Conservation (phyloP, 2,329 filamentous ascomycete genomes). For the Macrophomina tecta region DNA sequence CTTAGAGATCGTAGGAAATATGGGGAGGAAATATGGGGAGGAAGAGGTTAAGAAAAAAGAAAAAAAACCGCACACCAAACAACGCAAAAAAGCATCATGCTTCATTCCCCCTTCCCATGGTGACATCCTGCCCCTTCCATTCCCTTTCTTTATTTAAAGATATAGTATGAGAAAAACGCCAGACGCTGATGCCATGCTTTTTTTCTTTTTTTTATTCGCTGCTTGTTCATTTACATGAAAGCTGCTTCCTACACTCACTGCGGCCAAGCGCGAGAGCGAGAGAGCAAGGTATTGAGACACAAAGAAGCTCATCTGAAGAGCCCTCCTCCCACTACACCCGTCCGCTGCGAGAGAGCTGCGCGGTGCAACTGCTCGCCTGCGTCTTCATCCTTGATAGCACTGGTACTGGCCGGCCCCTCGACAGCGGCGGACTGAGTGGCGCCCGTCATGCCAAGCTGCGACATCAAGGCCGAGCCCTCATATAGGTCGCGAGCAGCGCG, state of each 20-base stretch:
- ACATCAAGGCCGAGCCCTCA: slow-evolving; percentile 19
- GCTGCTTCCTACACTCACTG: too few relatives aligned
- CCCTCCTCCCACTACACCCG: slow-evolving; percentile 18
- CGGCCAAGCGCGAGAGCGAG: too few relatives aligned
- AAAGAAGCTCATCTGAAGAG: slow-evolving; percentile 12
- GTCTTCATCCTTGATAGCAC: slow-evolving; percentile 24
- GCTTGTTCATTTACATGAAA: not conserved
- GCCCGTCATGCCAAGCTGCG: slow-evolving; percentile 9
- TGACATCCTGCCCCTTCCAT: too few relatives aligned
- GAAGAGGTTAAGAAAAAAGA: too few relatives aligned
- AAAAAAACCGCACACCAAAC: too few relatives aligned
- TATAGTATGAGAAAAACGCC: slow-evolving; percentile 1
- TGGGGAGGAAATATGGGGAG: too few relatives aligned
- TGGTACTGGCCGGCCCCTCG: not conserved
- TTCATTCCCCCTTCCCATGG: too few relatives aligned
- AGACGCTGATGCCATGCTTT: slow-evolving; percentile 15
- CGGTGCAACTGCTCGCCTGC: slow-evolving; percentile 25
- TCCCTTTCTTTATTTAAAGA: too few relatives aligned
- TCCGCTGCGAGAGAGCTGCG: slow-evolving; percentile 18
- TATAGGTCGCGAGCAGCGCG: slow-evolving; percentile 4
- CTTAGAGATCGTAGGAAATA: too few relatives aligned
- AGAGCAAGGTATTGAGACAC: too few relatives aligned
- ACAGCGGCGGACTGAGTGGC: not conserved
- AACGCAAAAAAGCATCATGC: too few relatives aligned
- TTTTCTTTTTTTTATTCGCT: not conserved